Evolutionary conservation across 352 stramenopile species (phyloP), one percentile per base, ranked within the genome.

Genomic region (Phytopythium helicoides): DNA sequence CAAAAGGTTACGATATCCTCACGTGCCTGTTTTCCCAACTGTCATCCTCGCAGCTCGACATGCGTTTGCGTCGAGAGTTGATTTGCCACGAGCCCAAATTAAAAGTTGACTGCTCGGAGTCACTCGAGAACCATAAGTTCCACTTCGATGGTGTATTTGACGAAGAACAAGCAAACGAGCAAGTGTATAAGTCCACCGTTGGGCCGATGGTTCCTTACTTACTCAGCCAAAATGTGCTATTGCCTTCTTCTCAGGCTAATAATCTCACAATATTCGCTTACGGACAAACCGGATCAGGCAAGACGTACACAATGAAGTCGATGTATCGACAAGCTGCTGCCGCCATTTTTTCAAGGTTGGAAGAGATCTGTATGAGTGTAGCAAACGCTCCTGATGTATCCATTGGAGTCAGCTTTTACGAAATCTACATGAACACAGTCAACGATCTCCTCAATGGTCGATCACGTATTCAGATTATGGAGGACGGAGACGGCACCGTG

Each of bases 361-460:
- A 66, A 12, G 55, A 59, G 19, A 11, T 44, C 10, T 33, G 46
- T 19, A 22, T 11, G 33, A 21, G n/a, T 11, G 28, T 21, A 1
- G 14, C 28, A 14, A 36, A 34, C 10, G 40, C 44, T 23, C 68
- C 47, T 33, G 55, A 41, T 21, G 72, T 98, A 36, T 63, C 49
- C 9, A 86, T 98, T 5, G 72, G 81, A 31, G 86, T 97, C 34
- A 97, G 87, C 33, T 96, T 98, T 36, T 99, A 98, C 76, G 96
- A 99, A 74, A 98, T 99, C 52, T 98, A 99, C 68, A 95, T 96
- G 47, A 96, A 96, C 66, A 92, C 94, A 50, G 76, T 98, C 14
- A 96, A 97, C 58, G 96, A 98, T 61, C 62, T 99, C 35, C 74
- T 98, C 18, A 97, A 97, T 54, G 63, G 69, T 18, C 75, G 93